phyloP scores from a whole-genome alignment of 2,329 filamentous ascomycete species.

The Elsinoe australis region DNA sequence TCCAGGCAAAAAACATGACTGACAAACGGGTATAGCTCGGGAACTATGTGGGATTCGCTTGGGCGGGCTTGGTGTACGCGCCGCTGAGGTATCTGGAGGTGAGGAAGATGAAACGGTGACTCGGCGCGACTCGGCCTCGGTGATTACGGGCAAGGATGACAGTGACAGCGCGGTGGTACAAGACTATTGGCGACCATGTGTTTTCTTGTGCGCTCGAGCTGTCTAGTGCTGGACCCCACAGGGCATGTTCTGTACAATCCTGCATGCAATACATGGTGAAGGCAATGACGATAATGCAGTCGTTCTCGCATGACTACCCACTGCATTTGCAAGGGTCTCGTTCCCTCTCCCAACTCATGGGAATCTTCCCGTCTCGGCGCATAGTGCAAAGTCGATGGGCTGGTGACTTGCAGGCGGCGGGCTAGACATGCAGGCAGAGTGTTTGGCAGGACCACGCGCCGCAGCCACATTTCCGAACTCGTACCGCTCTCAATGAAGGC shows the following conservation, averaged over 20 bases:
- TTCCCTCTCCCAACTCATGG: slow-evolving; percentile 12
- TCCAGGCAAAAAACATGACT: background rate
- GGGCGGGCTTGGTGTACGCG: slow-evolving; percentile 51
- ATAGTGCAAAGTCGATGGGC: background rate
- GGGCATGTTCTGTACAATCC: no score
- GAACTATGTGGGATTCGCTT: slow-evolving; percentile 53
- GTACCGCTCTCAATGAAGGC: background rate
- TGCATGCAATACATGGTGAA: background rate
- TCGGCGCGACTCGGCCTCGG: background rate
- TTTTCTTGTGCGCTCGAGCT: slow-evolving; percentile 9
- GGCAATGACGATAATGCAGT: no score
- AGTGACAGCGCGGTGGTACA: slow-evolving; percentile 2
- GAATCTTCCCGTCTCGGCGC: slow-evolving; percentile 7
- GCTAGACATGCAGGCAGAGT: background rate
- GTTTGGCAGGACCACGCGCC: slow-evolving; percentile 7
- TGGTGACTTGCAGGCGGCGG: slow-evolving; percentile 1
- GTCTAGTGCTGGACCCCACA: no score
- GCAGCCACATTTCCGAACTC: background rate
- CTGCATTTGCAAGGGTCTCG: slow-evolving; percentile 1
- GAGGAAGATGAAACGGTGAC: slow-evolving; percentile 29
- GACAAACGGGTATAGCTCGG: slow-evolving; percentile 42
- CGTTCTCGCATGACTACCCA: slow-evolving; percentile 1
- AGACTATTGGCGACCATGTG: slow-evolving; percentile 11
- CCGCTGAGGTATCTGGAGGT: slow-evolving; percentile 47
- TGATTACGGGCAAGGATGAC: background rate